These are phyloP conservation scores for Hyaloscypha variabilis DNA, from an alignment of 495 filamentous ascomycete species.

Conservation along the genomic window DNA sequence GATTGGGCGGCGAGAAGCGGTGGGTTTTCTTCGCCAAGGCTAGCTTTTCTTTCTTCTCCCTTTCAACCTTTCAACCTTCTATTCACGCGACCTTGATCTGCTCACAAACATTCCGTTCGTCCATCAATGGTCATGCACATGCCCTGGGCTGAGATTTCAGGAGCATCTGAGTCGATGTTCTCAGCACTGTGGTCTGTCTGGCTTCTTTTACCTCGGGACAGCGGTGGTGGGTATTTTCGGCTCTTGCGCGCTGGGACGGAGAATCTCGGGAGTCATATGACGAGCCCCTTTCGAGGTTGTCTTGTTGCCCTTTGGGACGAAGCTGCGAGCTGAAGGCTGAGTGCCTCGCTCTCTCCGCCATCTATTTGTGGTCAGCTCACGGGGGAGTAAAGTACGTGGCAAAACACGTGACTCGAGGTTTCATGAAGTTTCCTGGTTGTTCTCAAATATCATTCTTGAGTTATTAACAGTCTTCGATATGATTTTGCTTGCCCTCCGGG, in stretches of 20 bases:
- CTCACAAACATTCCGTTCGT: background rate
- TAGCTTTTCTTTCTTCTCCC: background rate
- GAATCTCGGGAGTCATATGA: slow-evolving; percentile 1
- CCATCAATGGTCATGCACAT: background rate
- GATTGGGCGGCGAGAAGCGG: background rate
- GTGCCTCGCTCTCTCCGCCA: background rate
- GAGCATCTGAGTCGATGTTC: background rate
- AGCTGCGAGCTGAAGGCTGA: background rate
- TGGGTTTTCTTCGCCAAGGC: too few relatives aligned
- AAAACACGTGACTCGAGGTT: too few relatives aligned
- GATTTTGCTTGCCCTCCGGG: too few relatives aligned
- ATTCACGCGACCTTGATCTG: background rate
- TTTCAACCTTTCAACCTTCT: too few relatives aligned
- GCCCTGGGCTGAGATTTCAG: background rate
- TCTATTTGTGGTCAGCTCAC: background rate
- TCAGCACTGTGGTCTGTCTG: background rate
- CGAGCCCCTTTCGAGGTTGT: background rate
- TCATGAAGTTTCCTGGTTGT: too few relatives aligned
- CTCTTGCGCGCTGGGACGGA: background rate
- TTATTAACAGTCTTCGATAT: too few relatives aligned
- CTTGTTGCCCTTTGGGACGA: background rate
- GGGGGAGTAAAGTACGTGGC: background rate
- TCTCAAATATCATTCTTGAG: too few relatives aligned
- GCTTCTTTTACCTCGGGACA: slow-evolving; percentile 5
- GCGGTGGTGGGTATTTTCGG: slow-evolving; percentile 6